Percentiles rank a stretch among this genome's conserved stretches.
Conservation (phyloP, 2,329 filamentous ascomycete species). For the Aspergillus flavus region DNA sequence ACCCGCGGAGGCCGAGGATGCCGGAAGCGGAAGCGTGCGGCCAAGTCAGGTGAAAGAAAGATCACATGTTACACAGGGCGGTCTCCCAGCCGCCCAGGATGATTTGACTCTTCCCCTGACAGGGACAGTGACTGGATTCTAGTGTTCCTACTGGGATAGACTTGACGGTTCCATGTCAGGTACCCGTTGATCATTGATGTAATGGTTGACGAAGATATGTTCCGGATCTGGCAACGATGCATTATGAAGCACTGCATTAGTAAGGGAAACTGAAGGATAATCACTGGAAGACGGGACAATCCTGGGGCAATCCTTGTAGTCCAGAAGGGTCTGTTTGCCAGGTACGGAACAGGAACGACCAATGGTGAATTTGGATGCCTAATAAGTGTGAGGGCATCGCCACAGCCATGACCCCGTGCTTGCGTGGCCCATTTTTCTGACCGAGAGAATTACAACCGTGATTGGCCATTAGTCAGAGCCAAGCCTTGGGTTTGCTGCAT, state of each 20-base stretch:
- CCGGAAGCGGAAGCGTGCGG: neutral
- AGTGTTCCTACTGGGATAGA: too few species aligned
- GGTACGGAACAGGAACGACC: slow-evolving; percentile 1
- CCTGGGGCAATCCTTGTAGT: neutral
- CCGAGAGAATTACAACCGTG: neutral
- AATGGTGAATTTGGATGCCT: slow-evolving; percentile 13
- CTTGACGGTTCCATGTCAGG: neutral
- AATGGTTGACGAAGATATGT: neutral
- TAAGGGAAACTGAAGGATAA: neutral
- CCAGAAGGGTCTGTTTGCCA: slow-evolving; percentile 1
- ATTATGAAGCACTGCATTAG: neutral
- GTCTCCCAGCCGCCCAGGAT: neutral
- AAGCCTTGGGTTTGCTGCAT: slow-evolving; percentile 21
- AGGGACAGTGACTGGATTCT: neutral
- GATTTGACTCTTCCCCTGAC: neutral
- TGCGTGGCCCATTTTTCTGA: slow-evolving; percentile 20
- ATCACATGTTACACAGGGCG: slow-evolving; percentile 1
- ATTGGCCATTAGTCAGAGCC: slow-evolving; percentile 12
- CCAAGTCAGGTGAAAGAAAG: neutral
- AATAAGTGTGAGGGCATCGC: slow-evolving; percentile 2
- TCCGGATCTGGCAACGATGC: neutral
- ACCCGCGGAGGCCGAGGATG: neutral
- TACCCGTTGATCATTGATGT: slow-evolving; percentile 3
- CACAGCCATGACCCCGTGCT: slow-evolving; percentile 12
- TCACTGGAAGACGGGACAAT: neutral